These are phyloP conservation scores for Anthoceros angustus DNA, from an alignment of 225 moss, liverwort and hornwort species.

Conservation along the genomic window DNA sequence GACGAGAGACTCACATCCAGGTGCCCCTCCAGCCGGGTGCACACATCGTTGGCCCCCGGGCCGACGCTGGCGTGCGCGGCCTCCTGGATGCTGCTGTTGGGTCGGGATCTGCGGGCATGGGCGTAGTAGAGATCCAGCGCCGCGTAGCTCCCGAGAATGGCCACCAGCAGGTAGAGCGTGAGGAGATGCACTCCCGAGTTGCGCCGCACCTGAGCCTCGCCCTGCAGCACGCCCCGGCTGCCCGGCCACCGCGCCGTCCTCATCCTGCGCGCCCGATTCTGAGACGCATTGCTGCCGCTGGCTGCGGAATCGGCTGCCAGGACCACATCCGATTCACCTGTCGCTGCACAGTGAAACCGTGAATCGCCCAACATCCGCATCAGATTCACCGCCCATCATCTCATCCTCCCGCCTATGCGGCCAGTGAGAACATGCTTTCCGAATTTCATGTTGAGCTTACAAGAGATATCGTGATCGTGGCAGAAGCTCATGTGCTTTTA, in stretches of 20 bases:
- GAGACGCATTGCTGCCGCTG: too few species aligned
- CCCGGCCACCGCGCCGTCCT: background rate
- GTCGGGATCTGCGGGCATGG: background rate
- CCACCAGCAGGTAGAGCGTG: background rate
- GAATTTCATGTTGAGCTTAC: too few species aligned
- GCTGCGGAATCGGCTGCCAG: too few species aligned
- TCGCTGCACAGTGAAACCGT: too few species aligned
- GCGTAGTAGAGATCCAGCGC: background rate
- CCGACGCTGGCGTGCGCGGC: background rate
- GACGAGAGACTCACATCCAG: background rate
- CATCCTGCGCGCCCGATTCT: background rate
- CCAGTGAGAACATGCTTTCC: too few species aligned
- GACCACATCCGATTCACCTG: too few species aligned
- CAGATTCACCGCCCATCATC: too few species aligned
- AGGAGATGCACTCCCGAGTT: background rate
- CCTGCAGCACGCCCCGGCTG: background rate
- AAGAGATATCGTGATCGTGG: too few species aligned
- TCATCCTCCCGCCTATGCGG: too few species aligned
- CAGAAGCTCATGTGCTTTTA: too few species aligned
- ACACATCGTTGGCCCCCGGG: background rate
- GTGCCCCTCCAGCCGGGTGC: conserved; percentile 2
- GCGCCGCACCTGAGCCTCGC: background rate
- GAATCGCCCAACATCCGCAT: too few species aligned
- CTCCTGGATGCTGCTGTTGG: background rate
- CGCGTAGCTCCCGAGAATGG: background rate